Conservation (phyloP, 345 rosid species). For the Lumnitzera littorea region DNA sequence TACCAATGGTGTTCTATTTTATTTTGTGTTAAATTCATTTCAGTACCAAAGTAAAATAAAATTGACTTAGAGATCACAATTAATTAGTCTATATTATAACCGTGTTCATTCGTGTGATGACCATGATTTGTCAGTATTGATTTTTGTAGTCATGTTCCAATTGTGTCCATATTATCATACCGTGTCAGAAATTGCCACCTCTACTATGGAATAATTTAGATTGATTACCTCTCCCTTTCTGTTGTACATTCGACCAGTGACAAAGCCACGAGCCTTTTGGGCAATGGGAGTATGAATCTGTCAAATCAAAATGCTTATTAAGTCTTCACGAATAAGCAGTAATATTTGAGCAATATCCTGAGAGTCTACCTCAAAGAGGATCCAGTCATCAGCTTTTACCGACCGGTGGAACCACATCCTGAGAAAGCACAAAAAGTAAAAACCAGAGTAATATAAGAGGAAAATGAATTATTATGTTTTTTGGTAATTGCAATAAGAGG, state of each 20-base stretch:
- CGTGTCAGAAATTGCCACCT: no score
- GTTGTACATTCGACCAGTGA: constrained; percentile 65
- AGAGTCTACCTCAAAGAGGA: constrained; percentile 62
- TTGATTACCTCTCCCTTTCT: constrained; percentile 69
- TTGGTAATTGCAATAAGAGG: neutral
- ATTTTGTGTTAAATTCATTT: no score
- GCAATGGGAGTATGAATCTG: constrained; percentile 73
- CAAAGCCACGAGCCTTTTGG: constrained; percentile 61
- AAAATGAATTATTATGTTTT: neutral
- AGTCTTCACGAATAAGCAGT: neutral
- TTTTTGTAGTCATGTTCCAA: no score
- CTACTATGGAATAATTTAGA: no score
- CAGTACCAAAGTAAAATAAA: no score
- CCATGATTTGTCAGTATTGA: no score
- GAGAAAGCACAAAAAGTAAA: constrained; percentile 3
- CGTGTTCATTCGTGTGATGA: no score
- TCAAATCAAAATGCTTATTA: neutral
- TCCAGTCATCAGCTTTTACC: constrained; percentile 90
- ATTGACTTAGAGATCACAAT: no score
- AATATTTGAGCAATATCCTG: neutral
- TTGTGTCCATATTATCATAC: no score
- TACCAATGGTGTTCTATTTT: no score
- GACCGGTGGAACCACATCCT: constrained; percentile 96
- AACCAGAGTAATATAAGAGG: neutral
- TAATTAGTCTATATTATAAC: no score